Conservation (phyloP, 2,329 filamentous ascomycete species). For the Capronia americana region DNA sequence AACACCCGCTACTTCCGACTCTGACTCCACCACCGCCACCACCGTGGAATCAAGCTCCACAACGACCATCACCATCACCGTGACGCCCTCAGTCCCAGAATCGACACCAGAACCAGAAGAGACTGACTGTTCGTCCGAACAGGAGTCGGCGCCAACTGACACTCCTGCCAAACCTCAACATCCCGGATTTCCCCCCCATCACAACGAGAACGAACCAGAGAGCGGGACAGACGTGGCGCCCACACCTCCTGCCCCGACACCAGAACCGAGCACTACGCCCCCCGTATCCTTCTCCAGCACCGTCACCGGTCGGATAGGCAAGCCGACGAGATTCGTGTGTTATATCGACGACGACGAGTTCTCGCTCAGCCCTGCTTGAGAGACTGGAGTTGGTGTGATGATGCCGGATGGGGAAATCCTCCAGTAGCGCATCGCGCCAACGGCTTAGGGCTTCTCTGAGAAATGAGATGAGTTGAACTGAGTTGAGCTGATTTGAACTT, state of each 20-base stretch:
- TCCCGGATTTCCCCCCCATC: background rate
- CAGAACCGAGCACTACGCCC: background rate
- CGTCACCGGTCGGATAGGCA: conserved; percentile 34
- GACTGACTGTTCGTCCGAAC: conserved; percentile 7
- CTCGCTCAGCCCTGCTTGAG: background rate
- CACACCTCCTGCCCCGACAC: background rate
- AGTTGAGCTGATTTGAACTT: background rate
- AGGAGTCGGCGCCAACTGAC: background rate
- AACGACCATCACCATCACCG: conserved; percentile 39
- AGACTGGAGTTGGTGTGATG: background rate
- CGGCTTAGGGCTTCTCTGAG: background rate
- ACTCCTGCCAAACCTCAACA: background rate
- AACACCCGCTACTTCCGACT: background rate
- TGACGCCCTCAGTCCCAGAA: background rate
- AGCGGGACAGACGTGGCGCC: conserved; percentile 5
- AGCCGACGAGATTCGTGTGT: conserved; percentile 33
- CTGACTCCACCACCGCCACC: background rate
- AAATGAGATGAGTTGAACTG: background rate
- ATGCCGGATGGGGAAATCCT: background rate
- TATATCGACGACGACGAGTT: conserved; percentile 27
- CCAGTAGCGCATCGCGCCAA: background rate
- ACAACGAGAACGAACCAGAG: background rate
- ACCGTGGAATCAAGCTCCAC: conserved; percentile 11
- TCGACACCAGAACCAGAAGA: conserved; percentile 1
- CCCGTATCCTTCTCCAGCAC: conserved; percentile 37